Conservation (phyloP, 1,139 yeast species). For the Candida tetrigidarum region DNA sequence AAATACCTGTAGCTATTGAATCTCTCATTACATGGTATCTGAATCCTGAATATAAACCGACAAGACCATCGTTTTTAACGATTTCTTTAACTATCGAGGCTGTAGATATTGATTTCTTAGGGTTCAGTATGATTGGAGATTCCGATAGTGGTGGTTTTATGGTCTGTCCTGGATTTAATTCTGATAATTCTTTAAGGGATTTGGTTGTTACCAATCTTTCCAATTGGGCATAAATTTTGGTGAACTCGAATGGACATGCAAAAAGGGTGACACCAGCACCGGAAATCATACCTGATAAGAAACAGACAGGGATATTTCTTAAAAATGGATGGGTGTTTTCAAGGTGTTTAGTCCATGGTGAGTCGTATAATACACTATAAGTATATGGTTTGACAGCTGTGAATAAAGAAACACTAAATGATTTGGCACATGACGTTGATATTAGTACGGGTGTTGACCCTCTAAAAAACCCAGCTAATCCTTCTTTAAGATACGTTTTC, state of each 20-base stretch:
- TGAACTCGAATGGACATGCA: conserved; percentile 87
- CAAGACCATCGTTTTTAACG: conserved; percentile 57
- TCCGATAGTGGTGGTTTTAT: background rate
- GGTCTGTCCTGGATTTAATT: conserved; percentile 9
- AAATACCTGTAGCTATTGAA: conserved; percentile 70
- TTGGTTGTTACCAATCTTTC: conserved; percentile 47
- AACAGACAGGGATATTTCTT: conserved; percentile 67
- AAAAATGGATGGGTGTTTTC: conserved; percentile 41
- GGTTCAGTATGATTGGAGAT: conserved; percentile 16
- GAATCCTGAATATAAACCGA: conserved; percentile 75
- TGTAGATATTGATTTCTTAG: conserved; percentile 25
- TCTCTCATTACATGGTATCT: conserved; percentile 70
- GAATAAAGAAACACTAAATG: conserved; percentile 70
- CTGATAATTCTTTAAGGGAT: conserved; percentile 21
- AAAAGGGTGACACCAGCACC: conserved; percentile 68
- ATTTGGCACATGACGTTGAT: conserved; percentile 67
- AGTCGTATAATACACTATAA: conserved; percentile 32
- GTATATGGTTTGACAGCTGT: conserved; percentile 58
- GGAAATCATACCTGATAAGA: conserved; percentile 65
- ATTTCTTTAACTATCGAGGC: conserved; percentile 53
- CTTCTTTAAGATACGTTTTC: conserved; percentile 63
- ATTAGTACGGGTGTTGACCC: conserved; percentile 77
- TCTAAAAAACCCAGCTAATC: conserved; percentile 71
- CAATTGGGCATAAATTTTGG: conserved; percentile 81
- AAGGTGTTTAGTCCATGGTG: conserved; percentile 13